Percentiles rank a stretch among this genome's conserved stretches.
Evolutionary conservation across 1,284 basidiomycete species (phyloP).

Genomic region (Microbotryum intermedium): DNA sequence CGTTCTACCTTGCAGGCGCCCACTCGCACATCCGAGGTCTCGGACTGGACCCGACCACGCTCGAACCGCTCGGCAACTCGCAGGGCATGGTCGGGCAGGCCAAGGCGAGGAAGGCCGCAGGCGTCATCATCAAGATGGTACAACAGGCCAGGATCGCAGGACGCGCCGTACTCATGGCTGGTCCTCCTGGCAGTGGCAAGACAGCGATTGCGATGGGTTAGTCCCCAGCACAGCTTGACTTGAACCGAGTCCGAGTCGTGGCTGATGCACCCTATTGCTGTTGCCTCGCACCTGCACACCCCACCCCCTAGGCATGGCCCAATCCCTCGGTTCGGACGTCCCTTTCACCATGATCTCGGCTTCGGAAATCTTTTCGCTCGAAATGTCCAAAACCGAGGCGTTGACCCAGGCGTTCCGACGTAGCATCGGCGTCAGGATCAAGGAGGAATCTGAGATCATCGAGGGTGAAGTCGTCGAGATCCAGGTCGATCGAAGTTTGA

Average conservation of each 20-base stretch:
- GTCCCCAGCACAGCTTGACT: slow-evolving; percentile 29
- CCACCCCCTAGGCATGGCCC: slow-evolving; percentile 68
- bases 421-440: slow-evolving; percentile 93
- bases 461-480: slow-evolving; percentile 99
- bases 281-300: not conserved
- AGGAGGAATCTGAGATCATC: slow-evolving; percentile 94
- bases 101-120: slow-evolving; percentile 90
- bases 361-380: slow-evolving; percentile 90
- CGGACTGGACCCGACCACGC: slow-evolving; percentile 73
- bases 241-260: not conserved
- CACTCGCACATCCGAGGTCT: slow-evolving; percentile 95
- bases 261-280: not conserved
- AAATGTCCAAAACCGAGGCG: slow-evolving; percentile 97
- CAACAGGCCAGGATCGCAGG: slow-evolving; percentile 92
- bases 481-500: slow-evolving; percentile 92
- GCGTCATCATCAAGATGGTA: slow-evolving; percentile 96
- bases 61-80: slow-evolving; percentile 74
- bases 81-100: slow-evolving; percentile 97
- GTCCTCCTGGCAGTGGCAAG: slow-evolving; percentile 92
- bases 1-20: slow-evolving; percentile 52
- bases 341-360: slow-evolving; percentile 96
- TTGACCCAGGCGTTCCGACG: slow-evolving; percentile 91
- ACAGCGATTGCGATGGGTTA: slow-evolving; percentile 91
- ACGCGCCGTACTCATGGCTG: slow-evolving; percentile 88
- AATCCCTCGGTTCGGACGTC: slow-evolving; percentile 83